Evolutionary conservation across 495 filamentous ascomycete genomes (phyloP).

Genomic region (Aspergillus hancockii): DNA sequence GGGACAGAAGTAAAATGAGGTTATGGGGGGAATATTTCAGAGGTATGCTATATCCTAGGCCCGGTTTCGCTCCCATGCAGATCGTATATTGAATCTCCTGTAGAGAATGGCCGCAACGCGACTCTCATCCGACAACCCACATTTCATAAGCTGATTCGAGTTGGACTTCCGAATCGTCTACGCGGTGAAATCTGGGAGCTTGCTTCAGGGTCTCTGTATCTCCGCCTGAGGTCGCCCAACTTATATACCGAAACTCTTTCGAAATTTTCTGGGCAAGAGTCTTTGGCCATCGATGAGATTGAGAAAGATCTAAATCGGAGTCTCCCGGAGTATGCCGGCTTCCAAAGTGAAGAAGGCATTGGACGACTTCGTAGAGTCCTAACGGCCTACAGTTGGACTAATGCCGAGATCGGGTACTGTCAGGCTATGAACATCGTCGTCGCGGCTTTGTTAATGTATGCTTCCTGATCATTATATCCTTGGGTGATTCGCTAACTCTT

Average conservation of each 20-base stretch:
- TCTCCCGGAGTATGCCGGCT: conserved; percentile 94
- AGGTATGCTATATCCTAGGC: conserved; percentile 40
- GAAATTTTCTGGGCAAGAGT: conserved; percentile 79
- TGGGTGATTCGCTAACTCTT: conserved; percentile 22
- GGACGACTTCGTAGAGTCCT: conserved; percentile 84
- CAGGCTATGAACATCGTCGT: conserved; percentile 99
- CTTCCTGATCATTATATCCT: conserved; percentile 3
- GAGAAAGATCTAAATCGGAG: conserved; percentile 97
- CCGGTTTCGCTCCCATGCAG: background rate
- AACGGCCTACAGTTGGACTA: conserved; percentile 95
- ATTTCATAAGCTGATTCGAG: conserved; percentile 94
- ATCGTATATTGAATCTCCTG: conserved; percentile 13
- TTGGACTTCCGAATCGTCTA: conserved; percentile 90
- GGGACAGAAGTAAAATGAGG: conserved; percentile 96
- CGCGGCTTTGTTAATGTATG: conserved; percentile 84
- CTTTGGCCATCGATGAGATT: conserved; percentile 95
- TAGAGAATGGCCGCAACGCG: conserved; percentile 91
- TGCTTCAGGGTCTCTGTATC: conserved; percentile 83
- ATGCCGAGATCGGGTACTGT: conserved; percentile 94
- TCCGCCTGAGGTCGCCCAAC: conserved; percentile 81
- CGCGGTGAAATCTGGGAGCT: conserved; percentile 96
- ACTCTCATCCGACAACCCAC: conserved; percentile 93
- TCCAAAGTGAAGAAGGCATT: conserved; percentile 95
- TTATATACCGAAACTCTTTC: conserved; percentile 80
- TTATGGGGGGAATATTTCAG: conserved; percentile 94